Conservation (phyloP, 176 grass and related monocot genomes). For the Eleusine indica region DNA sequence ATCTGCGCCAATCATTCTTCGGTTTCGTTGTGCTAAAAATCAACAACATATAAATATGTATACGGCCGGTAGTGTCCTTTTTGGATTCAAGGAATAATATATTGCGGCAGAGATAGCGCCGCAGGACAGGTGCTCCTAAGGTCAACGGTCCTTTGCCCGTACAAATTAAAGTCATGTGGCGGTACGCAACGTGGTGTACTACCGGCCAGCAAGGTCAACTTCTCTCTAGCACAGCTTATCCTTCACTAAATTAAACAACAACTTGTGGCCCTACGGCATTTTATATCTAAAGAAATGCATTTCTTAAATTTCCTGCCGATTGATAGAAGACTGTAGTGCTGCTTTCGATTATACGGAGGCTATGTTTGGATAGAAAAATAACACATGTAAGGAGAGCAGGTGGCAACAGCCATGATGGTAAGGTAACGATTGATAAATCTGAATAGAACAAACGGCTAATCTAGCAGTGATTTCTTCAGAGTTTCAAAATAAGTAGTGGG, state of each 20-base stretch:
- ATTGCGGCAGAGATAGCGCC: constrained; percentile 7
- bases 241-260: background rate
- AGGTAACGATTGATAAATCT: background rate
- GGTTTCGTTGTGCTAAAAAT: background rate
- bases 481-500: background rate
- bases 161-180: constrained; percentile 3
- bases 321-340: background rate
- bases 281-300: background rate
- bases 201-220: constrained; percentile 41
- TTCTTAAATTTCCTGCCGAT: background rate
- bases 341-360: background rate
- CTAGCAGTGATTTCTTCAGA: background rate
- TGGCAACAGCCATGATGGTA: background rate
- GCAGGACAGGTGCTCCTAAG: background rate
- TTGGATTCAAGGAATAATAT: background rate
- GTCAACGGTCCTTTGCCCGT: constrained; percentile 51
- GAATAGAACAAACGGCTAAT: constrained; percentile 10
- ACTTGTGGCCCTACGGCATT: background rate
- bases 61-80: background rate
- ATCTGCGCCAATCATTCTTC: constrained; percentile 5
- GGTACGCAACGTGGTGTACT: background rate
- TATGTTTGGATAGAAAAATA: background rate
- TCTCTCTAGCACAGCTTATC: constrained; percentile 20
- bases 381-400: background rate
- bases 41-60: background rate